Base-by-base conservation (phyloP, 2,329 filamentous ascomycete species). In the Fusarium oxysporum region DNA sequence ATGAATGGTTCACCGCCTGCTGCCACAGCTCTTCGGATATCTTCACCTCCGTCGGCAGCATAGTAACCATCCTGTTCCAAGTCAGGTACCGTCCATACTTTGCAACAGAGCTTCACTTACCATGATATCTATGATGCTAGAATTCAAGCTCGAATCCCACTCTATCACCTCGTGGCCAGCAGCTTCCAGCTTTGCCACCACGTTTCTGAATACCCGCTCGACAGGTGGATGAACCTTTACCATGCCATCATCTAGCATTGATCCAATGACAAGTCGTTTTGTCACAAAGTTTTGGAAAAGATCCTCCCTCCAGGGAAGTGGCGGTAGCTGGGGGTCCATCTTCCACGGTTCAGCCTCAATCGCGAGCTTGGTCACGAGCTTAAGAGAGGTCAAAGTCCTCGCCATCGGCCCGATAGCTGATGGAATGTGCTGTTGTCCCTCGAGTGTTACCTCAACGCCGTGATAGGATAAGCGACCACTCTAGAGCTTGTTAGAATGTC, bases 51-150 rank as follows among this genome's bases (percentile, higher is more conserved):
- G 10, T 57, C 58, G 1, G 50, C 23, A 2, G 50, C 35, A 43
- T 62, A 57, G 12, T 44, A 57, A 3, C 12, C 25, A 28, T 45
- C 50, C 58, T 61, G 14, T 14, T 8, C 11, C 0, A 0, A 21
- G 12, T 51, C 1, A 25, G n/a, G 1, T 21, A 19, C 32, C 23
- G 1, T 8, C 8, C 1, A 14, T 25, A 16, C 10, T 0, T 0
- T 14, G 32, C 9, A 19, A 0, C 8, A 2, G 12, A 33, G 3
- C 0, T 14, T 35, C 16, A 17, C 37, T 56, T 37, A 37, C 58
- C 50, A 57, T 62, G 13, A 44, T 21, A 16, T 21, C 4, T 13
- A 62, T 38, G 4, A n/a, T 25, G 5, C 33, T 25, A 5, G 50
- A 1, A 21, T 62, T 54, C 19, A 57, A 14, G 33, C 5, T 30